Evolutionary conservation across 179 eudicot species (phyloP), one percentile per base, ranked within the genome.

Genomic region (Pouteria campechiana): DNA sequence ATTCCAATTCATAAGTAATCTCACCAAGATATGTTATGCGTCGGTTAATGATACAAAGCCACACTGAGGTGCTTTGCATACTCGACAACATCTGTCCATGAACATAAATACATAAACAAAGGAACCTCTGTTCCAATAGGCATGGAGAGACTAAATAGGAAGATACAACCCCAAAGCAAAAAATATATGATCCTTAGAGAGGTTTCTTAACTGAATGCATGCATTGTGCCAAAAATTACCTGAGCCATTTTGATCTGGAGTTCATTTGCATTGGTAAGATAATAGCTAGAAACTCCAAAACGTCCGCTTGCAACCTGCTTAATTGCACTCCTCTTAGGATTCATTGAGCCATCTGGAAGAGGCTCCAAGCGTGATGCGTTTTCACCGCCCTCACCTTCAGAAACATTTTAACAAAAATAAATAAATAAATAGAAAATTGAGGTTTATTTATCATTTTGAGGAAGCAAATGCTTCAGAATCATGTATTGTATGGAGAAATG

Each of bases 271-370:
- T 92, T 92, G 32, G 99, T 78, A 48, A 92, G 73, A 69, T 92
- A 92, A 57, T 88, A 83, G 73, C 96, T 92, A 16, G 95, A 75
- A 57, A 88, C 99, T 27, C 99, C 99, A 52, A 92, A 92, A 74
- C 99, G 78, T 55, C 99, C 99, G 74, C 99, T 92, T 22, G 99
- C 99, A 45, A 92, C 94, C 67, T 92, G 99, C 81, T 92, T 92
- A 46, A 92, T 92, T 23, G 96, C 73, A 61, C 99, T 92, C 33
- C 96, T 82, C 62, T 63, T 72, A 0, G 86, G 96, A 58, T 92
- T 92, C 81, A 50, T 80, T 37, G 86, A 75, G 59, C 99, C 99
- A 70, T 88, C 81, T 20, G 86, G 63, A 47, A 83, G 89, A 47
- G 86, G 93, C 58, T 71, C 89, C 75, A 92, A 39, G 27, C 99